phyloP scores from a whole-genome alignment of 2,329 filamentous ascomycete genomes.

The Microdochium trichocladiopsis region DNA sequence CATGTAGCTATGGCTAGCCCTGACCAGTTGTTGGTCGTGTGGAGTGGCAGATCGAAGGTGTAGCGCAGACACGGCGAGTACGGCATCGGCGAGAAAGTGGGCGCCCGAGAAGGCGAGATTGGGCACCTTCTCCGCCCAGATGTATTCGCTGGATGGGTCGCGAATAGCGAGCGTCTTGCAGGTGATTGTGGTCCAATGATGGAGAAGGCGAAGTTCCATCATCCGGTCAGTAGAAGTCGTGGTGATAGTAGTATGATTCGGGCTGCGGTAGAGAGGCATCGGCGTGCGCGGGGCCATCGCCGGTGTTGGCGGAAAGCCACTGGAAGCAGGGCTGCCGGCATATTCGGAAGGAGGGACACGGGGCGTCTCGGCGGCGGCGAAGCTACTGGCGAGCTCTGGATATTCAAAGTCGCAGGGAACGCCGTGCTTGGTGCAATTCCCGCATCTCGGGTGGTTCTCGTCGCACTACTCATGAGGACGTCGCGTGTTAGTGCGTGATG shows the following conservation, averaged over 20 bases:
- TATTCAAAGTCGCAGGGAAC: slow-evolving; percentile 59
- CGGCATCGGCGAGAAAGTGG: slow-evolving; percentile 53
- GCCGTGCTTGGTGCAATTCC: slow-evolving; percentile 61
- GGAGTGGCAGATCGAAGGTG: slow-evolving; percentile 51
- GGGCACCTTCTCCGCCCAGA: slow-evolving; percentile 56
- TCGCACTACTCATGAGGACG: slow-evolving; percentile 44
- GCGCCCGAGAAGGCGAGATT: slow-evolving; percentile 52
- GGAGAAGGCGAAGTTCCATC: slow-evolving; percentile 56
- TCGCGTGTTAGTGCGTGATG: neutral
- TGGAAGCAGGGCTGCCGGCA: slow-evolving; percentile 11
- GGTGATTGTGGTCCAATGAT: slow-evolving; percentile 56
- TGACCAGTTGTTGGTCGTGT: slow-evolving; percentile 51
- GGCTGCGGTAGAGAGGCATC: slow-evolving; percentile 22
- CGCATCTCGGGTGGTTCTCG: slow-evolving; percentile 57
- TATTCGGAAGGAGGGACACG: slow-evolving; percentile 5
- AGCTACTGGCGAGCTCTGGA: slow-evolving; percentile 36
- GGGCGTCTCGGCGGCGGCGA: slow-evolving; percentile 29
- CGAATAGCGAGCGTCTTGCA: slow-evolving; percentile 51
- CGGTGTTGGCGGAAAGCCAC: slow-evolving; percentile 16
- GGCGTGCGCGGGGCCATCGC: slow-evolving; percentile 20
- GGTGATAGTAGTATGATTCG: slow-evolving; percentile 24
- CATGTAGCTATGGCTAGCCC: slow-evolving; percentile 59
- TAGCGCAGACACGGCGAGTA: slow-evolving; percentile 57
- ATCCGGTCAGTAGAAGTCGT: slow-evolving; percentile 35
- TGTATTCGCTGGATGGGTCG: slow-evolving; percentile 41